Conservation (phyloP, 2,329 filamentous ascomycete genomes). For the Fusarium sp. region DNA sequence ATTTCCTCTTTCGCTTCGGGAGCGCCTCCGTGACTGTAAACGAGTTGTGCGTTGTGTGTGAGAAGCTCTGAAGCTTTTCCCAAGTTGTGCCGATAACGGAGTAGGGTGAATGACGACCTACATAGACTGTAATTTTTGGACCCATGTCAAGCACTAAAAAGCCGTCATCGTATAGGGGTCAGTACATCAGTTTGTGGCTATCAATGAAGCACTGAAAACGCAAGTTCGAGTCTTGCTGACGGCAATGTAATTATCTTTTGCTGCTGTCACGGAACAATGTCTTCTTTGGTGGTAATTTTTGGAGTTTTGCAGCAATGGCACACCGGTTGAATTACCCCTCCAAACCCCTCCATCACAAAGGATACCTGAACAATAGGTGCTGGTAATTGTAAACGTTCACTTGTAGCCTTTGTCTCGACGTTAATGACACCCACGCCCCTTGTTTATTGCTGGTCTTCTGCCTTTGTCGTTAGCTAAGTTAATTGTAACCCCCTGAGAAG, state of each 20-base stretch:
- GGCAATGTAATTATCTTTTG: neutral
- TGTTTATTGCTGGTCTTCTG: no score
- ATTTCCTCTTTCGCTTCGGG: no score
- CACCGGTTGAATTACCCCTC: no score
- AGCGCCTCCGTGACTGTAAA: neutral
- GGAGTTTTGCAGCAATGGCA: no score
- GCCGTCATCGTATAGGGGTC: conserved; percentile 43
- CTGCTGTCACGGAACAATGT: no score
- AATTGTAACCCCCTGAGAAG: no score
- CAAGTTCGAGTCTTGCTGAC: conserved; percentile 41
- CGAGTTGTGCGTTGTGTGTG: neutral
- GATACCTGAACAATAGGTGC: no score
- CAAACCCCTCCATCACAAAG: no score
- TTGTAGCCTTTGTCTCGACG: no score
- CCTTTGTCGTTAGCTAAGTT: no score
- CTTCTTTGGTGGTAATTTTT: no score
- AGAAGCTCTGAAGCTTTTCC: neutral
- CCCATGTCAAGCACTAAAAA: conserved; percentile 3
- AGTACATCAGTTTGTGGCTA: conserved; percentile 41
- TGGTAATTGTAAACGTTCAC: neutral
- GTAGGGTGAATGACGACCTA: fast-evolving
- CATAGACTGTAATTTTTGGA: neutral
- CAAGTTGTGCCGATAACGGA: conserved; percentile 7
- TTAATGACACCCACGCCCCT: no score
- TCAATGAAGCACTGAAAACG: conserved; percentile 34